These are phyloP conservation scores for Arabidopsis suecica DNA, from an alignment of 345 rosid species.

Conservation along the genomic window DNA sequence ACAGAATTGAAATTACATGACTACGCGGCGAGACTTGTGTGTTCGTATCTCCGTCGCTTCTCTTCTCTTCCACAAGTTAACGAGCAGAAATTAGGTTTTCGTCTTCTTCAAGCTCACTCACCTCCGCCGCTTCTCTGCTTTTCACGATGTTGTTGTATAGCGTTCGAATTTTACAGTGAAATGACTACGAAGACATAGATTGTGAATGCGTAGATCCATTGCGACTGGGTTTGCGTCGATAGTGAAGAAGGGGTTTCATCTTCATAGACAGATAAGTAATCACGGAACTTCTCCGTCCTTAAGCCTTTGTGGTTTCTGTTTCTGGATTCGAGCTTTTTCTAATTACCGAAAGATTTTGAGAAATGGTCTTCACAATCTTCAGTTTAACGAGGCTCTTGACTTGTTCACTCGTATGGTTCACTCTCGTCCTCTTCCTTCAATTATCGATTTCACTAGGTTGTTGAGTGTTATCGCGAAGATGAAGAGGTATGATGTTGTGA, in stretches of 20 bases:
- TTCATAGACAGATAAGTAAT: not conserved
- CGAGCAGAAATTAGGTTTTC: not conserved
- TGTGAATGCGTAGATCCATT: conserved; percentile 41
- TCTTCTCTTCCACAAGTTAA: not conserved
- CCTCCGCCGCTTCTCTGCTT: not conserved
- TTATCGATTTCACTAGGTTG: conserved; percentile 25
- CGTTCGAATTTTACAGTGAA: not conserved
- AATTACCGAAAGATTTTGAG: conserved; percentile 20
- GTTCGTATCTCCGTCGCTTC: conserved; percentile 2
- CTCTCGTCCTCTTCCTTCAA: conserved; percentile 31
- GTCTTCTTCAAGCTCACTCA: not conserved
- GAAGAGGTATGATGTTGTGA: conserved; percentile 29
- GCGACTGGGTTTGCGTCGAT: conserved; percentile 32
- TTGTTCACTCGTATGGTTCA: conserved; percentile 27
- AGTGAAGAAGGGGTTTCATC: conserved; percentile 1
- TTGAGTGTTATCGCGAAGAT: conserved; percentile 17
- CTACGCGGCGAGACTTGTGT: conserved; percentile 2
- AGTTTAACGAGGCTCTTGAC: conserved; percentile 26
- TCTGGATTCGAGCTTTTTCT: conserved; percentile 32
- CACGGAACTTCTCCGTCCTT: conserved; percentile 5
- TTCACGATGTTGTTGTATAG: not conserved
- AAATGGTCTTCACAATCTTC: conserved; percentile 23
- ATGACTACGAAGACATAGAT: conserved; percentile 11
- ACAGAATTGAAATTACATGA: not conserved
- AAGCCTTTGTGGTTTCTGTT: conserved; percentile 14